Evolutionary conservation across 176 grass and related monocot genomes (phyloP).

Genomic region (Rhynchospora tenuis): DNA sequence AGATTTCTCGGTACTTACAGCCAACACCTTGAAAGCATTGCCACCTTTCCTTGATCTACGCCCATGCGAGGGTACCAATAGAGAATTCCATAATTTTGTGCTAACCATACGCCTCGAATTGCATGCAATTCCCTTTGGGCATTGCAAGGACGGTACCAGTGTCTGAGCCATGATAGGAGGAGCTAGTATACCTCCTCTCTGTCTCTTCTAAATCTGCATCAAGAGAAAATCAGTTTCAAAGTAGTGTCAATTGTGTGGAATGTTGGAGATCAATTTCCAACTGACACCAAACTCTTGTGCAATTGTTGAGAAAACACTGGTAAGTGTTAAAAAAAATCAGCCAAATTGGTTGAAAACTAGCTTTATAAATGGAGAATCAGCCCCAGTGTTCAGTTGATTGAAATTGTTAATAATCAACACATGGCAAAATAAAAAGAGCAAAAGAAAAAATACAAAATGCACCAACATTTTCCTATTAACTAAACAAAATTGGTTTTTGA

Average conservation of each 20-base stretch:
- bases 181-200: background rate
- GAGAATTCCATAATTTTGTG: conserved; percentile 63
- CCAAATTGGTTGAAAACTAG: background rate
- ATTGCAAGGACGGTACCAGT: conserved; percentile 77
- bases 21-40: conserved; percentile 77
- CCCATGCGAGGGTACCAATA: conserved; percentile 28
- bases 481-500: background rate
- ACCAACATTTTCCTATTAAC: background rate
- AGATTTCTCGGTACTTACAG: conserved; percentile 38
- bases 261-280: background rate
- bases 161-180: conserved; percentile 60
- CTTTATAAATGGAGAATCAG: background rate
- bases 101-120: conserved; percentile 24
- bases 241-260: background rate
- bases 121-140: conserved; percentile 41
- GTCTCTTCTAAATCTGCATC: conserved; percentile 27
- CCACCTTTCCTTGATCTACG: conserved; percentile 32
- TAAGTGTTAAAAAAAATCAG: background rate
- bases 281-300: background rate
- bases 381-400: background rate
- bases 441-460: too few relatives aligned
- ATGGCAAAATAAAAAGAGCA: too few relatives aligned
- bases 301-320: background rate
- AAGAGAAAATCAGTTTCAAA: background rate
- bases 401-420: too few relatives aligned